phyloP scores from a whole-genome alignment of 2,329 filamentous ascomycete genomes.

The Apiospora kogelbergensis region DNA sequence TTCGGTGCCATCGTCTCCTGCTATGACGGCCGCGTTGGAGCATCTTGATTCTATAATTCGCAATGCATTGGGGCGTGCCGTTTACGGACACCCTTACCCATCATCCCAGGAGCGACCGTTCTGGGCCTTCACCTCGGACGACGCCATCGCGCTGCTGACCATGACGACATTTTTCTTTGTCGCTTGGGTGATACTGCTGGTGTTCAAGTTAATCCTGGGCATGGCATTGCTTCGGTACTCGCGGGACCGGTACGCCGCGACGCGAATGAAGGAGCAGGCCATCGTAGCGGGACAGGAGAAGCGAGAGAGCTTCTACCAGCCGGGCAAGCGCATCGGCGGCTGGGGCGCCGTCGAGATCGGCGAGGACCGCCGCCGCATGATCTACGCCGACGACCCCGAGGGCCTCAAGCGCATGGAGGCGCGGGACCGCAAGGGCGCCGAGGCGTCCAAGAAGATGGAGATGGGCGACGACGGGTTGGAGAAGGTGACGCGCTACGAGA shows the following conservation, averaged over 20 bases:
- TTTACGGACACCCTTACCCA: constrained; percentile 59
- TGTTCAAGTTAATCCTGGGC: constrained; percentile 81
- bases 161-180: constrained; percentile 85
- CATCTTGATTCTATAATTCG: constrained; percentile 78
- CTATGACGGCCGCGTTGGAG: constrained; percentile 74
- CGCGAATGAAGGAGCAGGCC: constrained; percentile 69
- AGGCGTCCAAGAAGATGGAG: constrained; percentile 50
- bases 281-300: constrained; percentile 46
- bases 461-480: constrained; percentile 52
- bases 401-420: constrained; percentile 61
- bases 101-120: constrained; percentile 40
- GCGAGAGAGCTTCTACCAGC: constrained; percentile 61
- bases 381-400: constrained; percentile 83
- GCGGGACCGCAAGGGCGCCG: constrained; percentile 62
- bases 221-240: constrained; percentile 83
- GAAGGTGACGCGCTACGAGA: constrained; percentile 78
- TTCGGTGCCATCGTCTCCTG: constrained; percentile 64
- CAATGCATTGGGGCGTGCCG: constrained; percentile 72
- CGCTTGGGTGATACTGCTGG: constrained; percentile 79
- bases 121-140: constrained; percentile 65
- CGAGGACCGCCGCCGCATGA: constrained; percentile 81
- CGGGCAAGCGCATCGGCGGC: constrained; percentile 74
- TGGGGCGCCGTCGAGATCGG: constrained; percentile 86
- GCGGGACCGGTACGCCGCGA: constrained; percentile 73
- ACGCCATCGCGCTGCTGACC: constrained; percentile 73